phyloP scores from a whole-genome alignment of 2,329 filamentous ascomycete species.

The Fusarium sp. region DNA sequence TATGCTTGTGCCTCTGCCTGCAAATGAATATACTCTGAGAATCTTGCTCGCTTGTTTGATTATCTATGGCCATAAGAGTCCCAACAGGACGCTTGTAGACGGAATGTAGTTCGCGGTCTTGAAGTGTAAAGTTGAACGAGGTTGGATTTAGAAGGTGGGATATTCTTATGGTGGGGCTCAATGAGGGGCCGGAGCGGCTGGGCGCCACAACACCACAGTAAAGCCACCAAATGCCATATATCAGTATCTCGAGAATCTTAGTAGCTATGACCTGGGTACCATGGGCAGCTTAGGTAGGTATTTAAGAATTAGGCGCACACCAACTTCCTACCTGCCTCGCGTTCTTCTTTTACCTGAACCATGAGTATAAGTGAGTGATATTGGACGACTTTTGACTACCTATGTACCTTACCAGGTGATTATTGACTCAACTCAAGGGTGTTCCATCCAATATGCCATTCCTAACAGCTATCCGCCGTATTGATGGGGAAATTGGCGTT shows the following conservation, averaged over 20 bases:
- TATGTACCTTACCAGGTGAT: too few relatives aligned
- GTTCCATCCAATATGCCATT: not conserved
- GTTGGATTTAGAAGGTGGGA: conserved; percentile 26
- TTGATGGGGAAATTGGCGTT: not conserved
- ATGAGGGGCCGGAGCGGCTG: conserved; percentile 9
- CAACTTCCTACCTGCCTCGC: not conserved
- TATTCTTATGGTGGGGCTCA: conserved; percentile 32
- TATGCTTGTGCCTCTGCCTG: not conserved
- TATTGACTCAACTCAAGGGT: not conserved
- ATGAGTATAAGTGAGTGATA: too few relatives aligned
- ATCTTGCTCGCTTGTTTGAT: not conserved
- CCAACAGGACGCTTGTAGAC: not conserved
- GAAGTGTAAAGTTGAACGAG: conserved; percentile 26
- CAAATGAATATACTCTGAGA: not conserved
- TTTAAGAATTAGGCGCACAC: not conserved
- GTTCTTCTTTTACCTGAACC: not conserved
- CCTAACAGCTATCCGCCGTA: not conserved
- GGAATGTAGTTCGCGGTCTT: conserved; percentile 15
- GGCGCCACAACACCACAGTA: conserved; percentile 20
- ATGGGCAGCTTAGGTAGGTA: not conserved
- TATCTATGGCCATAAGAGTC: not conserved
- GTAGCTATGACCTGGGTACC: not conserved
- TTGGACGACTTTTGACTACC: not conserved
- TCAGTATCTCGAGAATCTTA: not conserved
- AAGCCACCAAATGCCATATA: not conserved